phyloP scores from a whole-genome alignment of 2,329 filamentous ascomycete species.

The Ophiobolus disseminans region DNA sequence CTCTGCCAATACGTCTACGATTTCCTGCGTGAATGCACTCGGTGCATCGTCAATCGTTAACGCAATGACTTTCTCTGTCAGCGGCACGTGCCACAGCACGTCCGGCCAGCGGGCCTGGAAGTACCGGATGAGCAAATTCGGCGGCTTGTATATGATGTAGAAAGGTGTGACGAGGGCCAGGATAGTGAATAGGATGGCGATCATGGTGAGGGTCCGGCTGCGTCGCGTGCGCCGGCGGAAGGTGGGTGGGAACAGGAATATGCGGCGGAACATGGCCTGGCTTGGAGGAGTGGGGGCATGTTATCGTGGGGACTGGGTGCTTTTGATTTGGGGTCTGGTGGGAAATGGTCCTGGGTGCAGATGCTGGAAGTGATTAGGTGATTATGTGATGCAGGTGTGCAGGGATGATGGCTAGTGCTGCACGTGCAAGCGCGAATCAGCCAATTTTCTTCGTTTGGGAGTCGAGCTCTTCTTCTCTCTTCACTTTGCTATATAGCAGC shows the following conservation, averaged over 20 bases:
- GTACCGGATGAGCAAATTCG: slow-evolving; percentile 71
- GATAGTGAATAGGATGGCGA: slow-evolving; percentile 36
- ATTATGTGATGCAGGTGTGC: slow-evolving; percentile 12
- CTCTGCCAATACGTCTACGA: slow-evolving; percentile 69
- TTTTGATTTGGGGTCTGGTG: slow-evolving; percentile 1
- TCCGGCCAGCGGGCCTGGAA: slow-evolving; percentile 76
- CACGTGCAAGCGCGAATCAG: slow-evolving; percentile 16
- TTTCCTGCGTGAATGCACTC: slow-evolving; percentile 72
- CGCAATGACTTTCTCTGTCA: slow-evolving; percentile 70
- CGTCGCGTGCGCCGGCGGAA: slow-evolving; percentile 47
- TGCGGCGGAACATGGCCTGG: slow-evolving; percentile 35
- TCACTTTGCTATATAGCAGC: too few relatives aligned
- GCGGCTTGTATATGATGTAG: slow-evolving; percentile 83
- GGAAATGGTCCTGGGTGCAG: not conserved
- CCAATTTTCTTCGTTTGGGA: slow-evolving; percentile 12
- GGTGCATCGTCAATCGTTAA: slow-evolving; percentile 89
- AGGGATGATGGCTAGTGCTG: slow-evolving; percentile 14
- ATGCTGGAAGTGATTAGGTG: not conserved
- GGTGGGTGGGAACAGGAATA: slow-evolving; percentile 46
- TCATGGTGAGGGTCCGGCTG: slow-evolving; percentile 47
- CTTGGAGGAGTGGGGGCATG: not conserved
- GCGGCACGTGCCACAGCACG: slow-evolving; percentile 75
- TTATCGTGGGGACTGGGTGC: too few relatives aligned
- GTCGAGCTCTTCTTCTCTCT: slow-evolving; percentile 1
- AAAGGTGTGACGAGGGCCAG: slow-evolving; percentile 44